Evolutionary conservation across 2,329 filamentous ascomycete genomes (phyloP), one percentile per base, ranked within the genome.

Genomic region (Niveomyces coronatus): DNA sequence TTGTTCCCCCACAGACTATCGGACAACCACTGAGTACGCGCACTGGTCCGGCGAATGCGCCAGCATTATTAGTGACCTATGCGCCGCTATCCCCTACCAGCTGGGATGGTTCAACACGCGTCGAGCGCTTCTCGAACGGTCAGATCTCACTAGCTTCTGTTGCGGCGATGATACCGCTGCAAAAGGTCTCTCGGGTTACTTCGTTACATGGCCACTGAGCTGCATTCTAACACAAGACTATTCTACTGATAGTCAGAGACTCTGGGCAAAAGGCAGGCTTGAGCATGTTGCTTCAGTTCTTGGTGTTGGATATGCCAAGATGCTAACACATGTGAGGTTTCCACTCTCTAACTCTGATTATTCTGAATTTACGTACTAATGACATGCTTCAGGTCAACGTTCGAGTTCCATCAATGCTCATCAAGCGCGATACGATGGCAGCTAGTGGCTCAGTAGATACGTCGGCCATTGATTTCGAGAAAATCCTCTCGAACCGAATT

Each of bases 371-470:
- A n/a, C n/a, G n/a, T n/a, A n/a, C n/a, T n/a, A n/a, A n/a, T n/a
- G n/a, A n/a, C n/a, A n/a, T n/a, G n/a, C n/a, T n/a, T n/a, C 35
- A 76, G 73, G 62, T 76, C 37, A 65, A 73, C 49, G 54, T 78
- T 37, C 71, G 75, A 17, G 62, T 77, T 14, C 75, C 76, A 3
- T 77, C 72, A 1, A 78, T 79, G 74, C 62, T 77, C 44, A 76
- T 79, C 51, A 65, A 63, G 19, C 59, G 67, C 24, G 72, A 76
- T 47, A 62, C 62, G 4, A 53, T 73, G 9, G 61, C 71, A 58
- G 60, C 63, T 3, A 59, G 31, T 5, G 40, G 36, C 17, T 39
- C 31, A 7, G 36, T 35, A 16, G 40, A 43, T 18, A 43, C 32
- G 4, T 39, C 36, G n/a, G 28, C 36, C 14, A 31, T 36, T 35